Conservation (phyloP, 768 basidiomycete genomes). For the Termitomyces sp. region DNA sequence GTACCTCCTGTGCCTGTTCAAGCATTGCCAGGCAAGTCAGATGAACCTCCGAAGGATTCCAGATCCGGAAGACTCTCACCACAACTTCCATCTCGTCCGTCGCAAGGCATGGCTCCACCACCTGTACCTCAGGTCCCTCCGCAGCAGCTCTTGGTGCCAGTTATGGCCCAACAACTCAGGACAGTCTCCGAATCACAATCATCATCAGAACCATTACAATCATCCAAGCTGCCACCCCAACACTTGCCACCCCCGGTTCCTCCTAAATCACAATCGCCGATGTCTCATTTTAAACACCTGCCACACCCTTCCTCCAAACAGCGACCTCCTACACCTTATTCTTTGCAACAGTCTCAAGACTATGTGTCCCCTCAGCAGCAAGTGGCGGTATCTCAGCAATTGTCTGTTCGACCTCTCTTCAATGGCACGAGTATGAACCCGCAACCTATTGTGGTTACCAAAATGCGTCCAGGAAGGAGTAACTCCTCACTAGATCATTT, state of each 20-base stretch:
- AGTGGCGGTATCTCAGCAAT: constrained; percentile 3
- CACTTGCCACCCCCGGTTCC: background rate
- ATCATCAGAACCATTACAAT: background rate
- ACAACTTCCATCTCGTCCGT: constrained; percentile 16
- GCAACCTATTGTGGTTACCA: constrained; percentile 34
- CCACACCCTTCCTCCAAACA: background rate
- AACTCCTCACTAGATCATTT: constrained; percentile 37
- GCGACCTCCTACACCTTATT: background rate
- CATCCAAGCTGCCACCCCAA: background rate
- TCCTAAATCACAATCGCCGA: constrained; percentile 1
- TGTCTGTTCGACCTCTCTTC: constrained; percentile 12
- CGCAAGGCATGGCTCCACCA: constrained; percentile 18
- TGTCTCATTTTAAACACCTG: constrained; percentile 1
- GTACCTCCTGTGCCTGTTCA: constrained; percentile 27
- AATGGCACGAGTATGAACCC: constrained; percentile 14
- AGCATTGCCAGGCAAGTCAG: constrained; percentile 30
- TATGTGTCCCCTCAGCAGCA: constrained; percentile 1
- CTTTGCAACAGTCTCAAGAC: background rate
- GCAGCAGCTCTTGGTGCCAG: constrained; percentile 15
- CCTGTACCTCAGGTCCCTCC: constrained; percentile 9
- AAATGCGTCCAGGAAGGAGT: constrained; percentile 31
- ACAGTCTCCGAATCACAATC: background rate
- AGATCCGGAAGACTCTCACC: constrained; percentile 22
- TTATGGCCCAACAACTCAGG: background rate
- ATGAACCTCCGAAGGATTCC: constrained; percentile 28